Base-by-base conservation (phyloP, 306 rosid genomes). In the Lablab purpureus region DNA sequence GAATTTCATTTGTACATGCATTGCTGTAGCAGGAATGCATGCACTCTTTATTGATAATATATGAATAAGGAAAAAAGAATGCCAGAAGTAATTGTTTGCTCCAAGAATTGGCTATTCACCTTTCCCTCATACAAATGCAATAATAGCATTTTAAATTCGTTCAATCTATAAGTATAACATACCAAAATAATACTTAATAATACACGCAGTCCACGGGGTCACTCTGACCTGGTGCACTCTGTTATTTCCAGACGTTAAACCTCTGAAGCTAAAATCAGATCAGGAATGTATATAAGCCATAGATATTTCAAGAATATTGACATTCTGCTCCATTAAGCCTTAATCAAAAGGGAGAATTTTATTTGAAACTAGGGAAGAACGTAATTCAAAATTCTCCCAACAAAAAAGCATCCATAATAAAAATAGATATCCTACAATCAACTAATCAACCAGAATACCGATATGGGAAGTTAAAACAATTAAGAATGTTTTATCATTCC, bases 201-300 rank as follows among this genome's bases (percentile, higher is more conserved):
- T 25, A 58, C 64, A 12, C 25, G 62, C 67, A 70, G 55, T 82
- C 34, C 40, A 32, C 68, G 46, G 14, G 46, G 30, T 60, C 68
- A 55, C 60, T 41, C 59, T 12, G 21, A 32, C 22, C 60, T 19
- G 64, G 28, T 32, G 34, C 71, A 69, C 32, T 47, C 51, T 68
- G 72, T 17, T 50, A 60, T 46, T 36, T 43, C 43, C 45, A 17
- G 58, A 75, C 10, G 19, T 27, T 23, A 76, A 55, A 67, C 36
- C 27, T 67, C 27, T 72, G 27, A 67, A 77, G 83, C 32, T 41
- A 67, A 41, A 58, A 81, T 37, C 65, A 2, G 49, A 60, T 50
- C 14, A 78, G 41, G 59, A 73, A 73, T 79, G 52, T 30, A 78
- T 78, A 68, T 28, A 49, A n/a, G 41, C 59, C 64, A 68, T 40